Evolutionary conservation across 2,329 filamentous ascomycete species (phyloP).

Genomic region (Colletotrichum coccodes): DNA sequence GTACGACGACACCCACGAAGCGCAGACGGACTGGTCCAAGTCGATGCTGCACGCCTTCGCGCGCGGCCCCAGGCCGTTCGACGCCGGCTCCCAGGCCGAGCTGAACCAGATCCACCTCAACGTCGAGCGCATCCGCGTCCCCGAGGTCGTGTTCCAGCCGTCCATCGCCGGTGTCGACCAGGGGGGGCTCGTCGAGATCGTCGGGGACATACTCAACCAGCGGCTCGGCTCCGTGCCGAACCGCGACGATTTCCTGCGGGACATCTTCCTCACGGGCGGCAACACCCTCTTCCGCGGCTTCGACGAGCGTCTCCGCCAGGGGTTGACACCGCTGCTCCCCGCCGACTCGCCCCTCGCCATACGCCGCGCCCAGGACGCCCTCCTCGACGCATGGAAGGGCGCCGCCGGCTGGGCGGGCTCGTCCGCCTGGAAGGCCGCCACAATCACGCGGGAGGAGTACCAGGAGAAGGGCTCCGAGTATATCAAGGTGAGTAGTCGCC

Average conservation of each 20-base stretch:
- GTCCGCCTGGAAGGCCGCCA: conserved; percentile 68
- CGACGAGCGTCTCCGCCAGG: conserved; percentile 80
- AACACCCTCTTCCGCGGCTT: conserved; percentile 89
- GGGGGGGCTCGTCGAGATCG: conserved; percentile 92
- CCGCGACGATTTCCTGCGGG: conserved; percentile 78
- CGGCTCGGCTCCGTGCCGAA: conserved; percentile 70
- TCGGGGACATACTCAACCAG: conserved; percentile 87
- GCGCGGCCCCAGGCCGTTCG: conserved; percentile 87
- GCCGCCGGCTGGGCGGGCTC: conserved; percentile 85
- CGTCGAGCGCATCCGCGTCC: conserved; percentile 93
- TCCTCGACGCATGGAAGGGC: conserved; percentile 93
- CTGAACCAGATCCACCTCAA: conserved; percentile 93
- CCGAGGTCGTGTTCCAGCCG: conserved; percentile 93
- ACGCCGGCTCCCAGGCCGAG: conserved; percentile 81
- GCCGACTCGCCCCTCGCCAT: conserved; percentile 74
- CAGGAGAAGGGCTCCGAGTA: conserved; percentile 93
- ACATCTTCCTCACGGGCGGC: conserved; percentile 95
- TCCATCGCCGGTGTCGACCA: conserved; percentile 93
- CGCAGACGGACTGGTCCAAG: conserved; percentile 95
- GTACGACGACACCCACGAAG: conserved; percentile 90
- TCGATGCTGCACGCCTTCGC: conserved; percentile 89
- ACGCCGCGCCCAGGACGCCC: conserved; percentile 77
- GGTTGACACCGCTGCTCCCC: conserved; percentile 78
- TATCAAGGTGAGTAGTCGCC: conserved; percentile 73
- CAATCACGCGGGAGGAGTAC: conserved; percentile 85